A percentile compares a stretch with the other conserved stretches of the same genome.
These are phyloP conservation scores for Akanthomyces muscarius DNA, from an alignment of 2,329 filamentous ascomycete genomes.

Conservation along the genomic window DNA sequence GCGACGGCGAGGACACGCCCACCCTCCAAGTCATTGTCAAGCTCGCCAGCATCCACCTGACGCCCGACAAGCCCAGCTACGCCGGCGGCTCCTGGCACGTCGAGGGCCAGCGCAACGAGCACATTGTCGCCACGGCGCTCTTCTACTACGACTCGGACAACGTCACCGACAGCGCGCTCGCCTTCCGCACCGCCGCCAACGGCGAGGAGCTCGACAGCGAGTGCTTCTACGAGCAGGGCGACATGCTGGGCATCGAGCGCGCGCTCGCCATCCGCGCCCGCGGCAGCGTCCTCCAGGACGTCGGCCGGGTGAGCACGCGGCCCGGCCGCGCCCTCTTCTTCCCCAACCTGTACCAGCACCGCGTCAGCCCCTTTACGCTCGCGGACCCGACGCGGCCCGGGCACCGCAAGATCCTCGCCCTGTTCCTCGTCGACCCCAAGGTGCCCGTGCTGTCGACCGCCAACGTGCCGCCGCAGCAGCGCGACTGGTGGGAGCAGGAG, in stretches of 20 bases:
- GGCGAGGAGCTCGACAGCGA: conserved; percentile 24
- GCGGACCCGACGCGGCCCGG: conserved; percentile 49
- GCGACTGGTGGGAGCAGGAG: conserved; percentile 31
- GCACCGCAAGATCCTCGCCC: conserved; percentile 55
- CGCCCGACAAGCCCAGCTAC: conserved; percentile 53
- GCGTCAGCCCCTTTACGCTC: conserved; percentile 48
- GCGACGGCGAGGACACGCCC: conserved; percentile 23
- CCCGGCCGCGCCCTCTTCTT: conserved; percentile 51
- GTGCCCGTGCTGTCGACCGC: conserved; percentile 40
- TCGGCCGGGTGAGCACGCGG: conserved; percentile 45
- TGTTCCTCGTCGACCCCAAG: conserved; percentile 59
- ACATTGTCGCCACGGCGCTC: conserved; percentile 59
- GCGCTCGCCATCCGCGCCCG: conserved; percentile 31
- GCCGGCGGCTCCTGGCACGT: conserved; percentile 52
- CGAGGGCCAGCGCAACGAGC: conserved; percentile 57
- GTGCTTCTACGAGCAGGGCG: conserved; percentile 30
- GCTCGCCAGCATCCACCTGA: conserved; percentile 57
- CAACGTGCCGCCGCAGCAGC: conserved; percentile 43
- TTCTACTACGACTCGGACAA: conserved; percentile 61
- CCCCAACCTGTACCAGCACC: conserved; percentile 51
- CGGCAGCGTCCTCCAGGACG: conserved; percentile 27
- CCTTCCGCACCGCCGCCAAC: conserved; percentile 45
- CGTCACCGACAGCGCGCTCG: conserved; percentile 47
- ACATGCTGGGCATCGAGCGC: conserved; percentile 31
- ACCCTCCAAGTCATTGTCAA: conserved; percentile 61